Conservation (phyloP, 176 grass and related monocot species). For the Rhynchospora tenuis region DNA sequence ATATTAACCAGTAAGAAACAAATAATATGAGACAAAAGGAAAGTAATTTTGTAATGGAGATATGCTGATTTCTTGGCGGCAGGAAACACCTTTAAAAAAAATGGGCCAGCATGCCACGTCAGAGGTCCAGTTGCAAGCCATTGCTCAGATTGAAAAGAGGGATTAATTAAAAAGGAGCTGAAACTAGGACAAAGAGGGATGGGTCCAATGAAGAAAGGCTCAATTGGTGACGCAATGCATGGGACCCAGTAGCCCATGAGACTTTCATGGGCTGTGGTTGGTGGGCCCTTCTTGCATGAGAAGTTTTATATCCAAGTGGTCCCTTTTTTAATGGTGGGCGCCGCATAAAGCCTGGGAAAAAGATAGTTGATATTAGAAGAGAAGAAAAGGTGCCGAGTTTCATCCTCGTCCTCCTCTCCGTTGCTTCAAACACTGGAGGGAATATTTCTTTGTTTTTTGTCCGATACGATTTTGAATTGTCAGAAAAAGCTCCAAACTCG, state of each 20-base stretch:
- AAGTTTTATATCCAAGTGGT: constrained; percentile 12
- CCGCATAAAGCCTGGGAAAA: constrained; percentile 25
- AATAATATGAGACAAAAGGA: constrained; percentile 13
- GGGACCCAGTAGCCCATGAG: constrained; percentile 13
- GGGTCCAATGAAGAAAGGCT: constrained; percentile 8
- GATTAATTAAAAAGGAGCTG: background rate
- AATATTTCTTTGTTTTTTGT: background rate
- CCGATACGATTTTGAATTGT: no score
- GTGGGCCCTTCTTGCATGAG: constrained; percentile 4
- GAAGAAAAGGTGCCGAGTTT: background rate
- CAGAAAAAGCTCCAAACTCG: no score
- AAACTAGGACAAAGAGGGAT: background rate
- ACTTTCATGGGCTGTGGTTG: constrained; percentile 19
- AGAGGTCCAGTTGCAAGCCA: background rate
- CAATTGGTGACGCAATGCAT: background rate
- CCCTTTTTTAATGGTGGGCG: constrained; percentile 33
- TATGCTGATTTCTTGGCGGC: background rate
- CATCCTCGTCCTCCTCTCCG: background rate
- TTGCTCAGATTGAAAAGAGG: background rate
- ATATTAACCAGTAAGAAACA: background rate
- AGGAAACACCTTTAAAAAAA: background rate
- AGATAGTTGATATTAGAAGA: background rate
- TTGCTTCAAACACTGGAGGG: background rate
- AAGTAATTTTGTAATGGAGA: background rate
- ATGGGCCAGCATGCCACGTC: background rate